These are phyloP conservation scores for Coniochaeta ligniaria DNA, from an alignment of 2,329 filamentous ascomycete genomes.

Conservation along the genomic window DNA sequence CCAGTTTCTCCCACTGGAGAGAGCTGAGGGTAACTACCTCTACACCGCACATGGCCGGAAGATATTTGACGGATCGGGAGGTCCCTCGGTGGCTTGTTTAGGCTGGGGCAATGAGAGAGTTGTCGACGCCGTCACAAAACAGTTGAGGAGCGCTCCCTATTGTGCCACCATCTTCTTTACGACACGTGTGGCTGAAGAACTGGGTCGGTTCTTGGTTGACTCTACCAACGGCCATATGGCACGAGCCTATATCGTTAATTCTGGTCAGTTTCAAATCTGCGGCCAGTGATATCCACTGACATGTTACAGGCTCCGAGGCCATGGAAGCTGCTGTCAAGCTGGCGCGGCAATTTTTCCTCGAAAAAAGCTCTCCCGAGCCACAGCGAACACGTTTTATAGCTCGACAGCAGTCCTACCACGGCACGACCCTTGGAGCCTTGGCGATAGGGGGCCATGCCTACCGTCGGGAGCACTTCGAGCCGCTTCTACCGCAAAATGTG, in stretches of 20 bases:
- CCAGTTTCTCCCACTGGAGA: conserved; percentile 23
- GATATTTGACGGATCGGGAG: conserved; percentile 37
- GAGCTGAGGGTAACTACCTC: conserved; percentile 29
- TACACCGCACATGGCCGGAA: conserved; percentile 29
- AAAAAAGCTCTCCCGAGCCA: conserved; percentile 45
- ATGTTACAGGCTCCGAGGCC: conserved; percentile 49
- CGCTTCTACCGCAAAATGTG: conserved; percentile 49
- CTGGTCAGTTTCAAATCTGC: conserved; percentile 30
- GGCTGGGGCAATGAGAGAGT: conserved; percentile 36
- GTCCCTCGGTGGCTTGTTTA: conserved; percentile 38
- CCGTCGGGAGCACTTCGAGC: conserved; percentile 55
- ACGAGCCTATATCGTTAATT: conserved; percentile 29
- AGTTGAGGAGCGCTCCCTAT: conserved; percentile 33
- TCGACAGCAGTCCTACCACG: conserved; percentile 63
- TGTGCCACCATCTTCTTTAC: conserved; percentile 35
- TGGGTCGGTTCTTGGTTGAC: conserved; percentile 28
- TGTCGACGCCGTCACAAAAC: conserved; percentile 28
- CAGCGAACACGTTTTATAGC: conserved; percentile 59
- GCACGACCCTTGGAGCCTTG: conserved; percentile 62
- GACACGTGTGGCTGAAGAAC: conserved; percentile 28
- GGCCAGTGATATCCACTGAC: conserved; percentile 31
- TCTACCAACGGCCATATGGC: conserved; percentile 28
- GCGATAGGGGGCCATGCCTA: conserved; percentile 55
- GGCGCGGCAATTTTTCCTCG: conserved; percentile 55
- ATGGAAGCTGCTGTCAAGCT: conserved; percentile 60